These are phyloP conservation scores for Claviceps arundinis DNA, from an alignment of 2,329 filamentous ascomycete species.

Conservation along the genomic window DNA sequence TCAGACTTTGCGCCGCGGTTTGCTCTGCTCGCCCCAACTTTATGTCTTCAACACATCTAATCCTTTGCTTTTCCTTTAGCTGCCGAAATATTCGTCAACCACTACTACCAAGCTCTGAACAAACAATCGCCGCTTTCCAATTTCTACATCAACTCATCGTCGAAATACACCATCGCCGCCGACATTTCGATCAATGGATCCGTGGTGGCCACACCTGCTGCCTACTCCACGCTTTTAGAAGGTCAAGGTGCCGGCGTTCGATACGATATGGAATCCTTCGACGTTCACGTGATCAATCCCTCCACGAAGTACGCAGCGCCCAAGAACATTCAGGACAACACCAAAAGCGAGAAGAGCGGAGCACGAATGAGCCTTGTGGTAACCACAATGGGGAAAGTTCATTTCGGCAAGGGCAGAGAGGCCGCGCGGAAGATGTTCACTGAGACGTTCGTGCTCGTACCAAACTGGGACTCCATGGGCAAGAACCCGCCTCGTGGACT, in stretches of 20 bases:
- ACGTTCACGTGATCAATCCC: constrained; percentile 66
- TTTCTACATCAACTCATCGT: constrained; percentile 57
- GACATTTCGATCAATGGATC: constrained; percentile 74
- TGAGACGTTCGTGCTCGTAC: constrained; percentile 70
- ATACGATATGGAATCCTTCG: constrained; percentile 64
- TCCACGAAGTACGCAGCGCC: constrained; percentile 46
- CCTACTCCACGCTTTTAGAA: constrained; percentile 56
- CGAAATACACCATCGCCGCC: constrained; percentile 40
- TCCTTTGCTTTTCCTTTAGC: constrained; percentile 28
- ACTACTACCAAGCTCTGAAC: constrained; percentile 65
- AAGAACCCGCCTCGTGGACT: constrained; percentile 38
- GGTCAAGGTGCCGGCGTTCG: constrained; percentile 42
- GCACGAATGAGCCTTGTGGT: constrained; percentile 57
- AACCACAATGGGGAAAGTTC: constrained; percentile 59
- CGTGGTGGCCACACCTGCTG: constrained; percentile 44
- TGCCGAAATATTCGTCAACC: constrained; percentile 56
- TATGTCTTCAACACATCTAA: background rate
- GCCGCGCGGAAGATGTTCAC: constrained; percentile 58
- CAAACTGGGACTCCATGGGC: constrained; percentile 50
- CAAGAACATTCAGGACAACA: constrained; percentile 26
- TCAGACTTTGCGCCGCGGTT: constrained; percentile 8
- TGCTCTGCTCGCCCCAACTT: background rate
- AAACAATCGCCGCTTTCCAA: constrained; percentile 44
- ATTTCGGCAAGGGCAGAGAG: constrained; percentile 50
- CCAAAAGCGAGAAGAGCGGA: constrained; percentile 34